Evolutionary conservation across 2,329 filamentous ascomycete genomes (phyloP).

Genomic region (Nothophoma quercina): DNA sequence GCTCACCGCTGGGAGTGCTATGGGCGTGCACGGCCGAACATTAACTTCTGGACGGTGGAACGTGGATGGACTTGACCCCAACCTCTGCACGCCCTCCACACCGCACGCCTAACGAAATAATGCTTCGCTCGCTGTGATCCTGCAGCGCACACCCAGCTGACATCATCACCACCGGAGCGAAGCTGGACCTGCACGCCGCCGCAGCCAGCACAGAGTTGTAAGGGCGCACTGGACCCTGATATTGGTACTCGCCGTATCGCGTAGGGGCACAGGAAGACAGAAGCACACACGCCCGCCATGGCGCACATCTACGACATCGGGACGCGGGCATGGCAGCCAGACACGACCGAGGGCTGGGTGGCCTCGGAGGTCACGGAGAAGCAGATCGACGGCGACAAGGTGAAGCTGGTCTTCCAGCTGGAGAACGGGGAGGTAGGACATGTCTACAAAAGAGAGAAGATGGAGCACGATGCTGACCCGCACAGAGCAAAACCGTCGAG

Average conservation of each 20-base stretch:
- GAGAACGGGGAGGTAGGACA: slow-evolving; percentile 91
- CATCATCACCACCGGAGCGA: slow-evolving; percentile 23
- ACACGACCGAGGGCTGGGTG: slow-evolving; percentile 95
- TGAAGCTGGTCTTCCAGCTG: slow-evolving; percentile 84
- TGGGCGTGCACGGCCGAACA: slow-evolving; percentile 17
- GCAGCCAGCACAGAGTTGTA: slow-evolving; percentile 2
- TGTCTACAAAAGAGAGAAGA: background rate
- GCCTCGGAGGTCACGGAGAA: slow-evolving; percentile 93
- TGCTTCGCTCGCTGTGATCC: slow-evolving; percentile 40
- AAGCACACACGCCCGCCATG: slow-evolving; percentile 62
- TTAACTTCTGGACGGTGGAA: slow-evolving; percentile 20
- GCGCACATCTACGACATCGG: slow-evolving; percentile 95
- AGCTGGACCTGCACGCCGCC: slow-evolving; percentile 29
- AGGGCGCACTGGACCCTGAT: slow-evolving; percentile 40
- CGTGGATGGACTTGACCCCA: slow-evolving; percentile 10
- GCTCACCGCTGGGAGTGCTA: slow-evolving; percentile 18
- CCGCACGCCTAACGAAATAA: slow-evolving; percentile 19
- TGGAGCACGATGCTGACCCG: slow-evolving; percentile 26
- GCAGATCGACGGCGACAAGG: slow-evolving; percentile 82
- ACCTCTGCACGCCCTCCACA: slow-evolving; percentile 5
- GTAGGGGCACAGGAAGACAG: slow-evolving; percentile 24
- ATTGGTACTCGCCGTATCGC: slow-evolving; percentile 10
- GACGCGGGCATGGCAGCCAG: slow-evolving; percentile 97
- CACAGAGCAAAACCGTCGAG: slow-evolving; percentile 78
- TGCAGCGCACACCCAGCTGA: slow-evolving; percentile 33